phyloP scores from a whole-genome alignment of 208 protist genomes.

The Jaenimonas drosophilae region DNA sequence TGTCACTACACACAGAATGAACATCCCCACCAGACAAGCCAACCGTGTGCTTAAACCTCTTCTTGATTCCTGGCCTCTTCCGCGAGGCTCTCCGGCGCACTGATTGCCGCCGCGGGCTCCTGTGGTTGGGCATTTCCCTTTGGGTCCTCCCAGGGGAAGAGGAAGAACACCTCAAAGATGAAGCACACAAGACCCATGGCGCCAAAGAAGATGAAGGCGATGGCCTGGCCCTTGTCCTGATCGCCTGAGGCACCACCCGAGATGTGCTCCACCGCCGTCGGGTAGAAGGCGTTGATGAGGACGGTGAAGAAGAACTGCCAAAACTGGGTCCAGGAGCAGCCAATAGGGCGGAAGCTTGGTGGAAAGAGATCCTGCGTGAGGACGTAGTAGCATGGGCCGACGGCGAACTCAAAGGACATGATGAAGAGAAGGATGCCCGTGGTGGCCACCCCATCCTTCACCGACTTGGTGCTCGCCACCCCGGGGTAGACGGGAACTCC shows the following conservation, averaged over 20 bases:
- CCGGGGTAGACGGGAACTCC: constrained; percentile 12
- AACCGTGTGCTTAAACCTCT: no score
- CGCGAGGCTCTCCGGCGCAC: no score
- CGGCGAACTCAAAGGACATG: constrained; percentile 17
- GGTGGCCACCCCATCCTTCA: constrained; percentile 13
- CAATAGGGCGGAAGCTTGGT: constrained; percentile 11
- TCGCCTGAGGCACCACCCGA: constrained; percentile 32
- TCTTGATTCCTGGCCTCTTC: no score
- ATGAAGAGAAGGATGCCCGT: constrained; percentile 31
- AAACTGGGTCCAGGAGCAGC: constrained; percentile 12
- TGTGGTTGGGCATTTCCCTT: neutral
- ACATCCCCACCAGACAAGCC: no score
- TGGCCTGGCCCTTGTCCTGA: constrained; percentile 28
- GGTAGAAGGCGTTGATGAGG: constrained; percentile 23
- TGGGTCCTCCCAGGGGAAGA: constrained; percentile 18
- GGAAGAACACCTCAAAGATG: constrained; percentile 22
- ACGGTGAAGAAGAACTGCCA: constrained; percentile 28
- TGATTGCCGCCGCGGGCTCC: neutral
- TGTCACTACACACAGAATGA: no score
- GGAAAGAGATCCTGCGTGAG: constrained; percentile 34
- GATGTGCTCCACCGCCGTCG: constrained; percentile 18
- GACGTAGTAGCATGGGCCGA: constrained; percentile 29
- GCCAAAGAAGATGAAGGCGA: constrained; percentile 36
- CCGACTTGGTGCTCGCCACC: constrained; percentile 1
- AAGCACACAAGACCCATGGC: constrained; percentile 16